These are phyloP conservation scores for Sporothrix inflata DNA, from an alignment of 2,329 filamentous ascomycete species.

Conservation along the genomic window DNA sequence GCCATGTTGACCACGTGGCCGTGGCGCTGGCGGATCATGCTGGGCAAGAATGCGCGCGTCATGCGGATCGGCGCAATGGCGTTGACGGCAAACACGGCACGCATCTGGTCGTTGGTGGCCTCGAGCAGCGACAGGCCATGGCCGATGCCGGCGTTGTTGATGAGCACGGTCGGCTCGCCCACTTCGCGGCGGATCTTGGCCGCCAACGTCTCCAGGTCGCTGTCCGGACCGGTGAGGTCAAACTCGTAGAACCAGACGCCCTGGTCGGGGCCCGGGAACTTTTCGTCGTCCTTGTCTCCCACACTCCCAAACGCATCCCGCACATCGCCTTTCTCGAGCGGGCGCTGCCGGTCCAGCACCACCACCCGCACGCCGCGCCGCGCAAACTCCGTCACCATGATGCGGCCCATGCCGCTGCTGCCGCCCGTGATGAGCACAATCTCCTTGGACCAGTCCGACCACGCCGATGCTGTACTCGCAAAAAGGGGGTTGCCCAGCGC, in stretches of 20 bases:
- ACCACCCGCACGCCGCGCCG: conserved; percentile 68
- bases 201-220: conserved; percentile 56
- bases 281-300: neutral
- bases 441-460: conserved; percentile 34
- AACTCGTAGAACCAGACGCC: conserved; percentile 70
- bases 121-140: conserved; percentile 65
- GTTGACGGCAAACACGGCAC: conserved; percentile 73
- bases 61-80: conserved; percentile 66
- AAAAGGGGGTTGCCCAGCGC: conserved; percentile 27
- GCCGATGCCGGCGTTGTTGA: conserved; percentile 72
- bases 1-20: conserved; percentile 75
- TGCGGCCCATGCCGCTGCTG: conserved; percentile 71
- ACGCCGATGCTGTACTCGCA: neutral
- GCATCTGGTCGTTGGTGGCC: conserved; percentile 45
- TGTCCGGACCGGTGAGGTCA: conserved; percentile 63
- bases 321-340: conserved; percentile 38
- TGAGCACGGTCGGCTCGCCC: conserved; percentile 69
- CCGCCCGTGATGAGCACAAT: conserved; percentile 76
- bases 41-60: conserved; percentile 66
- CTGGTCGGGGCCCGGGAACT: conserved; percentile 38
- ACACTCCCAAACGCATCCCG: neutral
- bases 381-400: conserved; percentile 67
- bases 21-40: conserved; percentile 66
- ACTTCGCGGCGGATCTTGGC: conserved; percentile 56
- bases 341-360: conserved; percentile 69